A percentile compares a stretch with the other conserved stretches of the same genome.
phyloP scores from a whole-genome alignment of 805 yeast genomes.

The Zygosaccharomyces bisporus region DNA sequence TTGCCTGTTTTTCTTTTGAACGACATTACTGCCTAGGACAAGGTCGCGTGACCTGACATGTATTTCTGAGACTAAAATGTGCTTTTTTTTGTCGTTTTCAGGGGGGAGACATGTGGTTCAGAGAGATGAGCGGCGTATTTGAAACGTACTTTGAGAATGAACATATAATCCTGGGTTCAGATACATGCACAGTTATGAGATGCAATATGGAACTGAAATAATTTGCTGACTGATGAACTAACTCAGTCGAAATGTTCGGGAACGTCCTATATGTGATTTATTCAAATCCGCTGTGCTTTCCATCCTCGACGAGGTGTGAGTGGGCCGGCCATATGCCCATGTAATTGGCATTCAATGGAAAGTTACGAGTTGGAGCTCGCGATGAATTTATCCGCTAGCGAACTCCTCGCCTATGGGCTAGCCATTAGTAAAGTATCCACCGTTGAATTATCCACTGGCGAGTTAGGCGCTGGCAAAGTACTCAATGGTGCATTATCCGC shows the following conservation, averaged over 20 bases:
- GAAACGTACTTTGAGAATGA: background rate
- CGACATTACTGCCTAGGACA: background rate
- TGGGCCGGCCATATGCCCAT: background rate
- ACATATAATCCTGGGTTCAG: no score
- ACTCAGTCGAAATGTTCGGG: background rate
- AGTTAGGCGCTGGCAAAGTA: background rate
- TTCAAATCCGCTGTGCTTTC: background rate
- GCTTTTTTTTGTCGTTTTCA: background rate
- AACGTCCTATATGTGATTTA: no score
- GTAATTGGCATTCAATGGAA: background rate
- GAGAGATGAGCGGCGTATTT: background rate
- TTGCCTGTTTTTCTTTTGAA: no score
- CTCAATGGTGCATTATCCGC: background rate
- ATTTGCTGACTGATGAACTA: background rate
- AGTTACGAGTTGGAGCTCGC: background rate
- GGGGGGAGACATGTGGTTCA: background rate
- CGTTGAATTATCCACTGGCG: background rate
- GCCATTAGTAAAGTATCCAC: background rate
- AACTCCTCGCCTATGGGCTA: no score
- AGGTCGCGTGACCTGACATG: background rate
- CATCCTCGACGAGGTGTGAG: background rate
- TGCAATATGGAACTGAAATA: background rate
- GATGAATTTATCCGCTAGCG: no score
- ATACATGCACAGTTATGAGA: background rate
- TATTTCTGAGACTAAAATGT: background rate